These are phyloP conservation scores for Eimeria maxima DNA, from an alignment of 169 alveolate genomes.

Conservation along the genomic window DNA sequence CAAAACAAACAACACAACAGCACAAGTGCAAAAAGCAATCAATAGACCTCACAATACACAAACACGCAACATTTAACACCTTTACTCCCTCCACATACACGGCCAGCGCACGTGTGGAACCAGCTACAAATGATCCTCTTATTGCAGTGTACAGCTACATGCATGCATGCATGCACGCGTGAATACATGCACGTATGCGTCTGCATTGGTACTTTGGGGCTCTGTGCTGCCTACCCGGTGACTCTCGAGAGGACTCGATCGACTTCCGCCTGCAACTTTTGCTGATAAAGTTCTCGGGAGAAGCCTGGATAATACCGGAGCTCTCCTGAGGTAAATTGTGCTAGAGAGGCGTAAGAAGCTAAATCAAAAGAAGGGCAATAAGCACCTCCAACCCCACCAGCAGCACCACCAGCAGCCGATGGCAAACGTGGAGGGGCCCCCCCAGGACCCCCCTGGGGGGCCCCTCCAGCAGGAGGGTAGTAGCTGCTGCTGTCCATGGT, in stretches of 20 bases:
- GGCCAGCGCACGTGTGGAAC: background rate
- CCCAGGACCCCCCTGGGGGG: background rate
- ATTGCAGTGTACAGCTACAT: background rate
- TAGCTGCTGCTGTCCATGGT: conserved; percentile 56
- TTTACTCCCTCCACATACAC: too few relatives aligned
- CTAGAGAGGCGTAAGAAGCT: conserved; percentile 89
- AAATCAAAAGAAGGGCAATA: conserved; percentile 76
- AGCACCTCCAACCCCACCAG: conserved; percentile 16
- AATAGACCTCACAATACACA: background rate
- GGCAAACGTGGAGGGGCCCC: background rate
- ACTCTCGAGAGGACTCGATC: conserved; percentile 92
- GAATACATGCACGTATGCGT: background rate
- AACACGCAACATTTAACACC: background rate
- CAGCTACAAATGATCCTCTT: background rate
- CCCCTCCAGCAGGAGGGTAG: conserved; percentile 4
- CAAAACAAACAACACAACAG: background rate
- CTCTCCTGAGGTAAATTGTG: conserved; percentile 92
- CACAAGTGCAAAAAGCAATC: background rate
- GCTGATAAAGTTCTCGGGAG: conserved; percentile 86
- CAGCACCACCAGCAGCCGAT: conserved; percentile 2
- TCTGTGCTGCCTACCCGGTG: conserved; percentile 85
- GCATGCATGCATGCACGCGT: background rate
- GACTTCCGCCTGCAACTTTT: conserved; percentile 92
- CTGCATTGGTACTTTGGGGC: background rate
- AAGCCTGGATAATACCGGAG: conserved; percentile 89